Evolutionary conservation across 1,139 yeast species (phyloP).

Genomic region (Hyphopichia wangnamkhiaoensis): DNA sequence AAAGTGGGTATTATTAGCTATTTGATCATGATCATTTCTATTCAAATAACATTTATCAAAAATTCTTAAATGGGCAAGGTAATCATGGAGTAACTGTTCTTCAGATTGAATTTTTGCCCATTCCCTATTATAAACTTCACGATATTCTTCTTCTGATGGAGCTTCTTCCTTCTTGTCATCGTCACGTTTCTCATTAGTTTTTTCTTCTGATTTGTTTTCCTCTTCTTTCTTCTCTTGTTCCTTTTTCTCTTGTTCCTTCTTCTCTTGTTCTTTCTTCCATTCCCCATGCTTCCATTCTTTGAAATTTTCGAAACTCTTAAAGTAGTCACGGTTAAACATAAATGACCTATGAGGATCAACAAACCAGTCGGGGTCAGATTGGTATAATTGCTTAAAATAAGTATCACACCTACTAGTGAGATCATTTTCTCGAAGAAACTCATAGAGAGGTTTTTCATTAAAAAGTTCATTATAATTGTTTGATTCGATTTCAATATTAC

Average conservation of each 20-base stretch:
- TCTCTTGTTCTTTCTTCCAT: constrained; percentile 2
- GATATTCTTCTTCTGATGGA: neutral
- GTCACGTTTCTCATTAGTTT: neutral
- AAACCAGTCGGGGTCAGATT: constrained; percentile 7
- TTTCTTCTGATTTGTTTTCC: neutral
- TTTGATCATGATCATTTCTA: constrained; percentile 3
- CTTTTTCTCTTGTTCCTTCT: neutral
- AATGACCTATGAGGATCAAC: constrained; percentile 7
- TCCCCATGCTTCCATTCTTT: constrained; percentile 2
- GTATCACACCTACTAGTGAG: constrained; percentile 7
- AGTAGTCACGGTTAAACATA: neutral
- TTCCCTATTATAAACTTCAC: neutral
- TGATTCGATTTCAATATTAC: neutral
- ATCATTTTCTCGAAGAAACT: constrained; percentile 2
- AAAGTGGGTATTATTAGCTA: constrained; percentile 2
- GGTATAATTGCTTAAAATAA: constrained; percentile 8
- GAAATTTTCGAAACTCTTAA: constrained; percentile 1
- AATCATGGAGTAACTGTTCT: constrained; percentile 15
- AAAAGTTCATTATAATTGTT: constrained; percentile 1
- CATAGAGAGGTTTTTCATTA: neutral
- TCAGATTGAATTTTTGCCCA: constrained; percentile 1
- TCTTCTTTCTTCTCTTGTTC: neutral
- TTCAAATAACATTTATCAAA: constrained; percentile 15
- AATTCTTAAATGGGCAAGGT: constrained; percentile 13
- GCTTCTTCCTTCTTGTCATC: neutral